Conservation (phyloP, 2,329 filamentous ascomycete genomes). For the Nothomitra cinnamomea region DNA sequence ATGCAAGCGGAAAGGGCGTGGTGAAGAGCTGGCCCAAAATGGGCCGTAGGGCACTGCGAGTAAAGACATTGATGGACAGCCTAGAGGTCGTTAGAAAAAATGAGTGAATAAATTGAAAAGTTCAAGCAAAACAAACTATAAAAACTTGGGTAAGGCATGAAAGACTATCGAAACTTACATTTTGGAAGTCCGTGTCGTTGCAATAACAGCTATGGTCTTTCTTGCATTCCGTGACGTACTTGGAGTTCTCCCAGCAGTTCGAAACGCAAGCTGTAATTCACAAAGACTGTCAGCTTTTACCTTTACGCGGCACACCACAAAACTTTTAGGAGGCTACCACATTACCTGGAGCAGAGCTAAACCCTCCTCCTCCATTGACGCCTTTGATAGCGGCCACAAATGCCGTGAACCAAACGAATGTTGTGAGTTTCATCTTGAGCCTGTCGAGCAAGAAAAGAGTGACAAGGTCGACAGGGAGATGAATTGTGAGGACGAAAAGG, state of each 20-base stretch:
- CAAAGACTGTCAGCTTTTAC: not conserved
- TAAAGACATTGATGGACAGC: constrained; percentile 21
- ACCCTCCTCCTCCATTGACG: not conserved
- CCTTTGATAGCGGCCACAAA: not conserved
- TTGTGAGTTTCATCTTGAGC: not conserved
- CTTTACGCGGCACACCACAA: not conserved
- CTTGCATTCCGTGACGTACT: constrained; percentile 18
- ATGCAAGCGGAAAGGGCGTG: constrained; percentile 18
- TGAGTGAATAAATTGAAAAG: too few relatives aligned
- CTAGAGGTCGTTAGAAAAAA: constrained; percentile 10
- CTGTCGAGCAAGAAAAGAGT: not conserved
- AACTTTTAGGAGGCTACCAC: too few relatives aligned
- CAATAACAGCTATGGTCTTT: constrained; percentile 18
- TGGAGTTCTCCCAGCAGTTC: constrained; percentile 22
- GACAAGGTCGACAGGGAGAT: not conserved
- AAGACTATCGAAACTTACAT: constrained; percentile 12
- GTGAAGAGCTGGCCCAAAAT: constrained; percentile 20
- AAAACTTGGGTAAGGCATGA: not conserved
- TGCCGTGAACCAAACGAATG: not conserved
- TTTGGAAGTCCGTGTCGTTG: constrained; percentile 18
- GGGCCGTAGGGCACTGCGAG: constrained; percentile 20
- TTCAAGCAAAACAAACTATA: too few relatives aligned
- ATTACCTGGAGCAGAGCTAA: not conserved
- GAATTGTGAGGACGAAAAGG: not conserved
- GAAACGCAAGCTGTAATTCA: constrained; percentile 16